Percentiles rank a stretch among this genome's conserved stretches.
These are phyloP conservation scores for Aspergillus brunneoviolaceus DNA, from an alignment of 2,329 filamentous ascomycete species.

Conservation along the genomic window DNA sequence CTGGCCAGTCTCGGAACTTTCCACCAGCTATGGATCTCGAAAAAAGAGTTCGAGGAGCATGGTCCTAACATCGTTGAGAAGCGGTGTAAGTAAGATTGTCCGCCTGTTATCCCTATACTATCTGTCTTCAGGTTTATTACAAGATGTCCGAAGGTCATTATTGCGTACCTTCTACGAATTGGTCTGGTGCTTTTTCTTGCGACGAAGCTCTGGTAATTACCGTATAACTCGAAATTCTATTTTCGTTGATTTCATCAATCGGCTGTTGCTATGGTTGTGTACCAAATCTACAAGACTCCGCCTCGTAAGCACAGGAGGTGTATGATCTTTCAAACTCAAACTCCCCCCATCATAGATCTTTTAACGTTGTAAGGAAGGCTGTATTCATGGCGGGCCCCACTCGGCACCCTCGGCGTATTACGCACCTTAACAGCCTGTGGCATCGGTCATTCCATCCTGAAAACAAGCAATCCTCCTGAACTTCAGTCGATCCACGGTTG, in stretches of 20 bases:
- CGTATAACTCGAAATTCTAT: not conserved
- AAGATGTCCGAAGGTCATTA: not conserved
- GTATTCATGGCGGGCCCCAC: not conserved
- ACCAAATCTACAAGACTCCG: not conserved
- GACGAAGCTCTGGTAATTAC: not conserved
- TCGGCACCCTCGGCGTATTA: not conserved
- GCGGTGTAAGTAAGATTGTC: conserved; percentile 72
- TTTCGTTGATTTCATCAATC: not conserved
- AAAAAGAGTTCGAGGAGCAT: conserved; percentile 97
- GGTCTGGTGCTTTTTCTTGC: not conserved
- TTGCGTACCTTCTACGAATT: not conserved
- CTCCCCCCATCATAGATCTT: not conserved
- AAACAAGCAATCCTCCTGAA: no score
- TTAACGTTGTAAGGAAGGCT: not conserved
- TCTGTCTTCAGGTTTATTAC: not conserved
- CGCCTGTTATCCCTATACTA: not conserved
- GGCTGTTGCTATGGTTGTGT: not conserved
- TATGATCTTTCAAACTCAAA: no score
- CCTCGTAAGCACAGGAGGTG: not conserved
- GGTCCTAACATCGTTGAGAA: conserved; percentile 89
- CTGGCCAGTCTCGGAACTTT: conserved; percentile 93
- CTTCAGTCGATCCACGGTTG: not conserved
- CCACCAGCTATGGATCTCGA: conserved; percentile 99
- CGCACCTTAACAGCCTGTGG: not conserved
- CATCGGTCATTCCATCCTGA: no score